phyloP scores from a whole-genome alignment of 176 grass and related monocot genomes.

The Hordeum vulgare region MorexV3_pseudomolecules_assembly NC_058522.1:537877669-537878168 shows the following conservation, averaged over 20 bases:
- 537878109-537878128: slow-evolving; percentile 77
- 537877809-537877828: slow-evolving; percentile 27
- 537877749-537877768: slow-evolving; percentile 12
- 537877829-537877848: slow-evolving; percentile 12
- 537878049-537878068: slow-evolving; percentile 5
- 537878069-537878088: not conserved
- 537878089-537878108: slow-evolving; percentile 45
- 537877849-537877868: slow-evolving; percentile 30
- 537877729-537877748: not conserved
- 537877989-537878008: not conserved
- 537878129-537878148: slow-evolving; percentile 66
- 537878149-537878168: slow-evolving; percentile 89
- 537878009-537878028: not conserved
- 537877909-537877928: slow-evolving; percentile 1
- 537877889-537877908: not conserved
- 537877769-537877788: slow-evolving; percentile 28
- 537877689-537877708: not conserved
- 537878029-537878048: slow-evolving; percentile 10
- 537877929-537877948: slow-evolving; percentile 18
- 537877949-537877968: not conserved
- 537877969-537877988: not conserved
- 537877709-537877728: not conserved
- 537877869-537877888: slow-evolving; percentile 20
- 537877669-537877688: not conserved
- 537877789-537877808: slow-evolving; percentile 26